Percentiles rank a stretch among this genome's conserved stretches.
phyloP scores from a whole-genome alignment of 768 basidiomycete genomes.

The Tylopilus balloui region DNA sequence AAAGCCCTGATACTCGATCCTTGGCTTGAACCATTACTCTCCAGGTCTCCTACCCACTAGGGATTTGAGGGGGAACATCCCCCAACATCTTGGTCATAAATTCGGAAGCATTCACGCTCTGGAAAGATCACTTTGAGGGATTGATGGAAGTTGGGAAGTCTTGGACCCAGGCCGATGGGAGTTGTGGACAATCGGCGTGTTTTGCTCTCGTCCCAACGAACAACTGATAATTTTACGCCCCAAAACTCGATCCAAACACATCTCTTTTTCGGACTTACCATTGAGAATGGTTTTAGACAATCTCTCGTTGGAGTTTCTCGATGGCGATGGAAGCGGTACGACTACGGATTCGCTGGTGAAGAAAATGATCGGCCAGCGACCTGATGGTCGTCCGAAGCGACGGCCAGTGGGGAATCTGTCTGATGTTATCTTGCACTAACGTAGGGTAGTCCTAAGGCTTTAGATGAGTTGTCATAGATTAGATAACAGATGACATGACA shows the following conservation, averaged over 20 bases:
- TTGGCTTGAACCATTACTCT: slow-evolving; percentile 73
- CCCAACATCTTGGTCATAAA: slow-evolving; percentile 63
- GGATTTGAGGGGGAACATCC: slow-evolving; percentile 4
- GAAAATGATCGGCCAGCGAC: slow-evolving; percentile 23
- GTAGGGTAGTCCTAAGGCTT: not conserved
- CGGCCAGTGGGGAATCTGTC: slow-evolving; percentile 19
- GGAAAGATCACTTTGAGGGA: slow-evolving; percentile 67
- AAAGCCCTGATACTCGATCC: slow-evolving; percentile 71
- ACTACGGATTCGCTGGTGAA: slow-evolving; percentile 1
- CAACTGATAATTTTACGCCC: not conserved
- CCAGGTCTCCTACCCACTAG: slow-evolving; percentile 42
- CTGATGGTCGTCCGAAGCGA: slow-evolving; percentile 24
- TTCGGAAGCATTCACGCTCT: slow-evolving; percentile 73
- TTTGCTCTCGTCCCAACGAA: not conserved
- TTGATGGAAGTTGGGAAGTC: slow-evolving; percentile 47
- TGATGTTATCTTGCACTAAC: slow-evolving; percentile 24
- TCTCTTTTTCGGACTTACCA: slow-evolving; percentile 31
- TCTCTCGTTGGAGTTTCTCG: slow-evolving; percentile 24
- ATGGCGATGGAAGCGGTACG: slow-evolving; percentile 4
- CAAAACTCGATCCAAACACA: slow-evolving; percentile 23
- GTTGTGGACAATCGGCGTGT: slow-evolving; percentile 48
- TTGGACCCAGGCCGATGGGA: slow-evolving; percentile 49
- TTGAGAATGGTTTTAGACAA: slow-evolving; percentile 18
- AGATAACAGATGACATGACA: slow-evolving; percentile 21
- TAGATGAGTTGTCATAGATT: slow-evolving; percentile 10